A percentile compares a stretch with the other conserved stretches of the same genome.
Conservation (phyloP, 495 filamentous ascomycete genomes). For the Daldinia vernicosa region DNA sequence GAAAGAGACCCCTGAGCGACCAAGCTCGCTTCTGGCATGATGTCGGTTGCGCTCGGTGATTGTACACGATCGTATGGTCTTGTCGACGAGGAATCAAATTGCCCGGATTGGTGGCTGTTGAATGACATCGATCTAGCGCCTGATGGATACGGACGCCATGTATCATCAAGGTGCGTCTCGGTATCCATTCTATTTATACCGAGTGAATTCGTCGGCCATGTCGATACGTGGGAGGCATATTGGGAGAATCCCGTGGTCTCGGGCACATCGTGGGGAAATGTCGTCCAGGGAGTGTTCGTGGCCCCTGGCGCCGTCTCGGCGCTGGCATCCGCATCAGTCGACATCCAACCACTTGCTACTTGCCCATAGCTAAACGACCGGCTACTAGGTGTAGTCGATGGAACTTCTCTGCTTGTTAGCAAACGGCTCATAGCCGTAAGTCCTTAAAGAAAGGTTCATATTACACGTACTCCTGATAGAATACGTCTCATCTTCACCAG, state of each 20-base stretch:
- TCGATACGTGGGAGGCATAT: conserved; percentile 51
- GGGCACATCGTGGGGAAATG: conserved; percentile 52
- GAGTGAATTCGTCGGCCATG: conserved; percentile 49
- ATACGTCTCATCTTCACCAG: conserved; percentile 50
- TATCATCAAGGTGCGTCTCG: conserved; percentile 28
- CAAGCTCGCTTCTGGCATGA: conserved; percentile 47
- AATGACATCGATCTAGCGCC: conserved; percentile 57
- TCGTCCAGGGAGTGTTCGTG: conserved; percentile 50
- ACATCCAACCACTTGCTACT: conserved; percentile 55
- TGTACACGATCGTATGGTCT: conserved; percentile 52
- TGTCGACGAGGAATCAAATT: conserved; percentile 30
- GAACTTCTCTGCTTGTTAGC: conserved; percentile 51
- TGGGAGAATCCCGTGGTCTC: conserved; percentile 53
- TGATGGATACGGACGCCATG: conserved; percentile 53
- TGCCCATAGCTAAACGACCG: conserved; percentile 53
- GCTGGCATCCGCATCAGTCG: conserved; percentile 50
- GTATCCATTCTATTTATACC: conserved; percentile 29
- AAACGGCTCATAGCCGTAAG: conserved; percentile 8
- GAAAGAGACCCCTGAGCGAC: conserved; percentile 50
- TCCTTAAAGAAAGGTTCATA: not conserved
- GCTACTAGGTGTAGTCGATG: conserved; percentile 44
- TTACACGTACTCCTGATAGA: conserved; percentile 53
- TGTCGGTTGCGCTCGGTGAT: conserved; percentile 45
- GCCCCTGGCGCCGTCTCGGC: conserved; percentile 49
- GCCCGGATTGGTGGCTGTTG: conserved; percentile 46